Evolutionary conservation across 2,329 filamentous ascomycete genomes (phyloP).

Genomic region (Cladophialophora immunda): DNA sequence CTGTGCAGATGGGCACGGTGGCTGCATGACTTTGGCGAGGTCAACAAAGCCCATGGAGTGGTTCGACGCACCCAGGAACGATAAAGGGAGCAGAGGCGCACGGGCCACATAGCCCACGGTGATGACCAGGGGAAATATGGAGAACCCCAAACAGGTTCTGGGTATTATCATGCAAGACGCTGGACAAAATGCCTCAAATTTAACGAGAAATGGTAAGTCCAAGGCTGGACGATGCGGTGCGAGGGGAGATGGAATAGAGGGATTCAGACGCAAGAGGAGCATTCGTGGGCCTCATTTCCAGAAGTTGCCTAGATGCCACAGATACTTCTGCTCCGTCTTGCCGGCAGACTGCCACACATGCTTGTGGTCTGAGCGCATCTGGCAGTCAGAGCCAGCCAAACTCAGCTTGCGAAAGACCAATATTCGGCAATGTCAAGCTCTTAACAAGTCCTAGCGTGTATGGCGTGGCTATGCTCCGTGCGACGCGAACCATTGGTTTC

Average conservation of each 20-base stretch:
- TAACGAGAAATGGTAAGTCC: slow-evolving; percentile 12
- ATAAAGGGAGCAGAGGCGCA: not conserved
- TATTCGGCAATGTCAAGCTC: slow-evolving; percentile 1
- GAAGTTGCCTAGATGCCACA: slow-evolving; percentile 2
- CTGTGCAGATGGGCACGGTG: slow-evolving; percentile 1
- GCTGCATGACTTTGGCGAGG: slow-evolving; percentile 8
- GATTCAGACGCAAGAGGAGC: not conserved
- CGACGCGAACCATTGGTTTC: not conserved
- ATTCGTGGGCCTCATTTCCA: not conserved
- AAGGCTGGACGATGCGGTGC: slow-evolving; percentile 1
- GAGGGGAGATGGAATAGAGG: not conserved
- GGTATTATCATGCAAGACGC: not conserved
- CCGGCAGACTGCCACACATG: not conserved
- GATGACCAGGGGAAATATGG: not conserved
- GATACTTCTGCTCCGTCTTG: slow-evolving; percentile 11
- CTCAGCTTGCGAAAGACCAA: slow-evolving; percentile 1
- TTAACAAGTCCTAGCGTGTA: not conserved
- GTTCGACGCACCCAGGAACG: not conserved
- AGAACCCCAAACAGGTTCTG: not conserved
- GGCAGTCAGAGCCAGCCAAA: not conserved
- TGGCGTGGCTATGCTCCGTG: slow-evolving; percentile 7
- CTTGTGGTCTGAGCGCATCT: not conserved
- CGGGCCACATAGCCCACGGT: not conserved
- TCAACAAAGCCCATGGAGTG: slow-evolving; percentile 5
- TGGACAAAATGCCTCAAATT: slow-evolving; percentile 18